phyloP scores from a whole-genome alignment of 2,329 filamentous ascomycete species.

The Aspergillus awamori region DNA sequence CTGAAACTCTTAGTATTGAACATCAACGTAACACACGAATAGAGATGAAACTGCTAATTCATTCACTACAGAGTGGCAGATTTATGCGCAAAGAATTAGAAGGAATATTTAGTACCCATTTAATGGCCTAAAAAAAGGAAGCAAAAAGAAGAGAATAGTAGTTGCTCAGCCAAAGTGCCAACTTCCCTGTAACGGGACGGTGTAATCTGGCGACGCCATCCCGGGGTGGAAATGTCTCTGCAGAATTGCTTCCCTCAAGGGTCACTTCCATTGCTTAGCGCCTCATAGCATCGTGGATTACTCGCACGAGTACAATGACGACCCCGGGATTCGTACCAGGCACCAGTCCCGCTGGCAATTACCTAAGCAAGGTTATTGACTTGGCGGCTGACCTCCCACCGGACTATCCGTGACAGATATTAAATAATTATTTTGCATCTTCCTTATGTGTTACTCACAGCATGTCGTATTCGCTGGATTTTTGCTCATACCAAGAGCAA shows the following conservation, averaged over 20 bases:
- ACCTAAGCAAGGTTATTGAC: conserved; percentile 42
- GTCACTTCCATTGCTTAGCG: conserved; percentile 58
- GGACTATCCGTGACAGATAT: conserved; percentile 47
- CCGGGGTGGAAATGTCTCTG: conserved; percentile 58
- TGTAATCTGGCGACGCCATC: conserved; percentile 59
- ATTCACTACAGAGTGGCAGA: too few relatives aligned
- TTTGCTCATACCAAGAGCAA: too few relatives aligned
- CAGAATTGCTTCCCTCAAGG: conserved; percentile 63
- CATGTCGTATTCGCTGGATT: too few relatives aligned
- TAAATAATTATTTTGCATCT: background rate
- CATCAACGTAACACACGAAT: too few relatives aligned
- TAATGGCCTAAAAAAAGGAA: conserved; percentile 13
- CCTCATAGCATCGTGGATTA: conserved; percentile 57
- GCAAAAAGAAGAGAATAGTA: conserved; percentile 34
- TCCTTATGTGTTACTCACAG: too few relatives aligned
- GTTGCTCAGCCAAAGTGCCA: conserved; percentile 43
- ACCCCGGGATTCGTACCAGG: conserved; percentile 60
- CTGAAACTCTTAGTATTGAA: too few relatives aligned
- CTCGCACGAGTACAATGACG: conserved; percentile 58
- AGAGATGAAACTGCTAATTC: too few relatives aligned
- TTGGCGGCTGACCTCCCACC: conserved; percentile 44
- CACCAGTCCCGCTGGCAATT: conserved; percentile 47
- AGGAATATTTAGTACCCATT: too few relatives aligned
- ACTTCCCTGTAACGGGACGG: conserved; percentile 44
- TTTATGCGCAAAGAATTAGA: too few relatives aligned